Evolutionary conservation across 129 eudicot genomes (phyloP), one percentile per base, ranked within the genome.

Genomic region (Flaveria linearis): DNA sequence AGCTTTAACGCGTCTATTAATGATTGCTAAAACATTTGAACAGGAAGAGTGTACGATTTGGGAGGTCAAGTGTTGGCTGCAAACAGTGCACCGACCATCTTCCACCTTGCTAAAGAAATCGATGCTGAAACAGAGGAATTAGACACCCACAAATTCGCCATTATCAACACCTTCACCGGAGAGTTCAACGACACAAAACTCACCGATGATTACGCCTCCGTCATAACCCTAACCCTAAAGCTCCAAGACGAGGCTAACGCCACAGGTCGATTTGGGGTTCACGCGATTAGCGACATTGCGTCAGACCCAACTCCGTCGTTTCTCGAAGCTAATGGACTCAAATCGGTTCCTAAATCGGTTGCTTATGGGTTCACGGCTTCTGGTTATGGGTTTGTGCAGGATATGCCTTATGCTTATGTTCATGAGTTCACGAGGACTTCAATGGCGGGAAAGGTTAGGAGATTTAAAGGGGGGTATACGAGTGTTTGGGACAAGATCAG

Each of bases 21-120:
- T n/a, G 49, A 45, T 45, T 45, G 49, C 1, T 45, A 45, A 45
- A 45, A 73, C 42, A 47, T 62, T 13, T 71, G 20, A 16, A 39
- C 81, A 85, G 88, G 88, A 58, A 85, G 72, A 49, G 71, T 70
- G 12, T 85, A 78, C 56, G 88, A 85, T 64, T 70, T 85, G 72
- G 88, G 88, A 36, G 88, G 88, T 64, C 88, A 85, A 74, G 88
- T 85, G 3, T 76, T 85, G 17, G 85, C 88, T 15, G 51, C 78
- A 47, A 85, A 85, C 56, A 85, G 88, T 49, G 88, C 85, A 22
- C 88, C 88, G 5, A 74, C 85, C 13, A 81, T 85, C 78, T 85
- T 81, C 65, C 85, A 85, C 75, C 72, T 85, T 0, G 88, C 85
- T 0, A 81, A 74, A 58, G 81, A 81, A 71, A 78, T 85, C 52